A percentile compares a stretch with the other conserved stretches of the same genome.
These are phyloP conservation scores for Penium margaritaceum DNA, from an alignment of 139 green algal species.

Conservation along the genomic window DNA sequence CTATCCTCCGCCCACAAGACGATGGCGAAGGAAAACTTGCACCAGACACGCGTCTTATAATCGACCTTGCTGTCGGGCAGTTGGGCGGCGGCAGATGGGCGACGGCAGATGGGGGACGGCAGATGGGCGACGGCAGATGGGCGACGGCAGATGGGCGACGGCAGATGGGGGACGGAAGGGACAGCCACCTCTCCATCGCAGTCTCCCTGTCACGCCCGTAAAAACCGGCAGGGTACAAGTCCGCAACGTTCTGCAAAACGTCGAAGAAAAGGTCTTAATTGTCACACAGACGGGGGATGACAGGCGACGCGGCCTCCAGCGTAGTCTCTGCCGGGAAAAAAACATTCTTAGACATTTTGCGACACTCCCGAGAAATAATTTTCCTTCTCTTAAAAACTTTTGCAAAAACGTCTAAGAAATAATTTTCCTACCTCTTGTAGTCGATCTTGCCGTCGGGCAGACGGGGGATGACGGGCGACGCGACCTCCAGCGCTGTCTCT, in stretches of 20 bases:
- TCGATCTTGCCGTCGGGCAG: neutral
- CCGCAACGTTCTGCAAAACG: neutral
- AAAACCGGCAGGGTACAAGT: neutral
- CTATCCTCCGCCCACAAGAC: neutral
- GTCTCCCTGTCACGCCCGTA: no score
- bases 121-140: no score
- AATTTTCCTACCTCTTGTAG: conserved; percentile 11
- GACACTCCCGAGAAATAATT: neutral
- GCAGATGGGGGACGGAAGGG: no score
- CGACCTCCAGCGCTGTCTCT: conserved; percentile 22
- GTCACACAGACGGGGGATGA: neutral
- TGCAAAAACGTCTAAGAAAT: no score
- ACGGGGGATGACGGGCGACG: conserved; percentile 6
- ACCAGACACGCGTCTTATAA: no score
- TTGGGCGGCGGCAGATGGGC: no score
- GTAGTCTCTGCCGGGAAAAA: neutral
- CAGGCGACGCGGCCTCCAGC: neutral
- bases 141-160: no score
- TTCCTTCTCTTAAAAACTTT: neutral
- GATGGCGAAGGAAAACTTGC: no score
- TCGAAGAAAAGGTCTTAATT: neutral
- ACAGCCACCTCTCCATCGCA: no score
- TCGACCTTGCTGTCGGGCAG: no score
- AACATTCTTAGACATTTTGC: conserved; percentile 1
- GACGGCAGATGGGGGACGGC: no score